Base-by-base conservation (phyloP, 345 rosid species). In the Ceriops zippeliana region DNA sequence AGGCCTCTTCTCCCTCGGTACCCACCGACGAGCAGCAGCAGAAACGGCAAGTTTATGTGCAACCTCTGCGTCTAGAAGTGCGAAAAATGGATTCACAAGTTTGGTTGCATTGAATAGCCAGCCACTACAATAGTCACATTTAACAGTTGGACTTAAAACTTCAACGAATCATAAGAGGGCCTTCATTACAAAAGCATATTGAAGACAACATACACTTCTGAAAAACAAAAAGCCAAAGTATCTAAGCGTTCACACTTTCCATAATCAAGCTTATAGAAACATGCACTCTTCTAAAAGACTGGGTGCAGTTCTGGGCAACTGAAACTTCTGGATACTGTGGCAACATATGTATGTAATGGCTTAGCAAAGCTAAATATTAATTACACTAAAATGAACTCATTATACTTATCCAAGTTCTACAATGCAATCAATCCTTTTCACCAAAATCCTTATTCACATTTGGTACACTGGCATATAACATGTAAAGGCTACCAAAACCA, bases 11-110 rank as follows among this genome's bases (percentile, higher is more conserved):
- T 95, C 98, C 79, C 91, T 87, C 1, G 99, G 98, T 63, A 95
- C 92, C 99, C 99, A 95, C 16, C 99, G 93, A 2, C 88, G 96
- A 67, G 99, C 81, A 27, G 99, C 97, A 53, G 98, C 99, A 32
- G 90, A 70, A 66, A 95, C 96, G 57, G 98, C 99, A 59, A 95
- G 83, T 70, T 22, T 89, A 68, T 95, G 98, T 8, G 99, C 90
- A 81, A 85, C 69, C 85, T 95, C 98, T 37, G 98, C 93, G 85
- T 95, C 97, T 56, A 95, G 76, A 70, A 90, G 98, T 34, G 98
- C 97, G 76, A 95, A 95, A 20, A 91, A 82, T 30, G 98, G 99
- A 79, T 95, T 95, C 74, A 91, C 97, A 72, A 91, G 83, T 76
- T 88, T 91, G 71, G 99, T 90, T 27, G 96, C 96, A 17, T 85